Evolutionary conservation across 2,329 filamentous ascomycete genomes (phyloP), one percentile per base, ranked within the genome.

Genomic region (Pyricularia pennisetigena): DNA sequence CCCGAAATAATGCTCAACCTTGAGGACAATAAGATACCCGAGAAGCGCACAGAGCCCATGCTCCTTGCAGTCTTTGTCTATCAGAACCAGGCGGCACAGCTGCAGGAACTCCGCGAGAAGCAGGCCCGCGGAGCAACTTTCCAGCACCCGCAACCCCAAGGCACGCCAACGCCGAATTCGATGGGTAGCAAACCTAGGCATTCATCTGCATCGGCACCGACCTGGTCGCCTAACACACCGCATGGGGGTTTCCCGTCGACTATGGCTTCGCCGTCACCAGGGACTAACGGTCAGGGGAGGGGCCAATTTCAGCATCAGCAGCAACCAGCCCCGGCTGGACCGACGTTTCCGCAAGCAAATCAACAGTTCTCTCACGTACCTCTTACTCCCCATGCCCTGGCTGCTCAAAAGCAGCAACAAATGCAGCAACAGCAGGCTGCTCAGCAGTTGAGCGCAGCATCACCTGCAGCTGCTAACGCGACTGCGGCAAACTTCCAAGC

Each of bases 1-100:
- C 94, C 95, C 0, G 91, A 94, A 70, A 97, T 97, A 73, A 88
- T 97, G 77, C 86, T 93, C 70, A 91, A 97, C 74, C 85, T 98
- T n/a, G 89, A 92, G 71, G 90, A 94, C 73, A 94, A 94, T 76
- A 86, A 87, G 32, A 86, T 97, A 35, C 91, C 94, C 63, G 84
- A 86, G 69, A 85, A 86, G 2, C 85, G 91, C 20, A 82, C 88
- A 0, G 90, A 96, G 72, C 88, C 92, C 1, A 87, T 95, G 79
- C 81, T 99, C 49, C 82, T 98, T 9, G 87, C 94, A 26, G 91
- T 94, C 0, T 90, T 98, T 71, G 92, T 97, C 3, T 92, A 96
- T 71, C 87, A 91, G 49, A 89, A 89, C 65, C 85, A 87, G 64
- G 78, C 78, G 0, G 76, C 74, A 20, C 41, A 67, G 20, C 32